Base-by-base conservation (phyloP, 2,329 filamentous ascomycete species). In the Rutstroemia sydowiana region DNA sequence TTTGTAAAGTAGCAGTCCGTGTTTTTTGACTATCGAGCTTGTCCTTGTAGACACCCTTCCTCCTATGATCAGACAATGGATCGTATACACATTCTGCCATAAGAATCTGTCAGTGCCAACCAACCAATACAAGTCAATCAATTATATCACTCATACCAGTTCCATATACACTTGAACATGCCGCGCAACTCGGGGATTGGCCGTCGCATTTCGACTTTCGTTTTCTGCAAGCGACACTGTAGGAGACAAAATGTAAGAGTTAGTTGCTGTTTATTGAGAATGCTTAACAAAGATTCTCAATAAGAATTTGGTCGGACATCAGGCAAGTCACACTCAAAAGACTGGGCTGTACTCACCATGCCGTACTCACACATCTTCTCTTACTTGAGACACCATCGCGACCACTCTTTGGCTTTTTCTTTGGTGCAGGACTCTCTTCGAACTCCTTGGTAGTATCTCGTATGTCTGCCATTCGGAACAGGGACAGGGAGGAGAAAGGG, bases 21-120 rank as follows among this genome's bases (percentile, higher is more conserved):
- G 90, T 91, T 71, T 95, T 95, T 67, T 92, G 78, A 65, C 81
- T 88, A 68, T 95, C 91, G 21, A 87, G 82, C 68, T 95, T 93
- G 70, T 95, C 90, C 65, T 92, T 91, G 69, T 97, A 97, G 45
- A 97, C 93, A 55, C 93, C 93, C 68, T 97, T 97, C 46, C 93
- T 85, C 45, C 93, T 86, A 68, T 96, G 91, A 68, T 98, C 93
- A 53, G 91, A 95, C 66, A 91, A 95, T 3, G 91, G 92, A 66
- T 97, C 92, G 74, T 97, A 97, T 59, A 96, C 77, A 68, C 93
- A 96, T 71, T 87, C 82, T 65, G 32, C 16, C 7, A n/a, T 45
- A 45, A 28, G 40, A 21, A 34, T 26, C 43, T 39, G 46, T 53
- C 37, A 55, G 50, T 51, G 5, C 18, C 20, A 45, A 11, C 21